Evolutionary conservation across 768 basidiomycete species (phyloP), one percentile per base, ranked within the genome.

Genomic region (Boletus barrowsii): DNA sequence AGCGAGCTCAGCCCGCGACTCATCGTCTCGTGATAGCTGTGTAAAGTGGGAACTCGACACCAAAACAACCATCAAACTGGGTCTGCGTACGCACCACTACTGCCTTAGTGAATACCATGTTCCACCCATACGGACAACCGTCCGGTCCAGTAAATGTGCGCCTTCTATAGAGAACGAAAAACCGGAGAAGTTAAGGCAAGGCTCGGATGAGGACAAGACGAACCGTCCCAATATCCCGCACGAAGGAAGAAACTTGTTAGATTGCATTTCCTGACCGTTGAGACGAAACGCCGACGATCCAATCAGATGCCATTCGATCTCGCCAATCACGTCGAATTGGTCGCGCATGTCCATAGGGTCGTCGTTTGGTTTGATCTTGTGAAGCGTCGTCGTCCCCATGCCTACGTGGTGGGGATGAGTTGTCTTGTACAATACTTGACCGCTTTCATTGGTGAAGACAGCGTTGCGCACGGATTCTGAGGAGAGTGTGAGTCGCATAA

Each of bases 131-230:
- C 17, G 64, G 55, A 13, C 47, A 54, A 8, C 69, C 69, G 45
- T 75, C 72, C 6, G 62, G 70, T 0, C 70, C 74, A 2, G 49
- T 67, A 44, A 75, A 75, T 10, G 66, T 62, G 35, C 65, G 67
- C 40, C 60, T 67, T 40, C 67, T 68, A 33, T 30, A 29, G 0
- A 32, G 1, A 20, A 41, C 5, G 11, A 51, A 37, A 10, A 10
- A 32, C 11, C 13, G 4, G 3, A 54, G 22, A 18, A 8, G 9
- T 13, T 9, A 9, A 29, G n/a, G 33, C 18, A 11, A 0, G 10
- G 15, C 4, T 5, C 35, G 6, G 13, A 11, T 36, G 10, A 17
- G 24, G 13, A 37, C 20, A 20, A 37, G 20, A 59, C 69, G 39
- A 18, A 71, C 68, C 60, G 58, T 55, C 62, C 37, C 2, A 41